Conservation (phyloP, 768 basidiomycete genomes). For the Asterophora parasitica region DNA sequence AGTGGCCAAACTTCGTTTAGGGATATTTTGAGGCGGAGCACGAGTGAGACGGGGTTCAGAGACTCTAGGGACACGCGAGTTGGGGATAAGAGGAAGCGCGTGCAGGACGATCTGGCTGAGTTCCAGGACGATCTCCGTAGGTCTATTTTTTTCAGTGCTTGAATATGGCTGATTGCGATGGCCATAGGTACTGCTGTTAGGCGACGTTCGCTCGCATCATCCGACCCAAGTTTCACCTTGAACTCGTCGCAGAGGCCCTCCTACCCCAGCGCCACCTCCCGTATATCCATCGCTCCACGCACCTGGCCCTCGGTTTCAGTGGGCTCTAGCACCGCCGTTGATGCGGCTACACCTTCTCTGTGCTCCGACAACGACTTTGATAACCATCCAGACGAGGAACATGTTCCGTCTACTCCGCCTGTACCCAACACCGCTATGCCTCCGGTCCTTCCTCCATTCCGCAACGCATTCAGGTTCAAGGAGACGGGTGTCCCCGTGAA, state of each 20-base stretch:
- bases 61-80: slow-evolving; percentile 1
- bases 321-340: slow-evolving; percentile 21
- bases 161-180: slow-evolving; percentile 1
- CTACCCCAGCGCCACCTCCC: slow-evolving; percentile 13
- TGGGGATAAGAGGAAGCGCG: slow-evolving; percentile 35
- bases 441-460: slow-evolving; percentile 15
- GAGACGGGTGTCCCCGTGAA: slow-evolving; percentile 17
- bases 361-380: slow-evolving; percentile 65
- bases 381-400: slow-evolving; percentile 46
- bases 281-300: slow-evolving; percentile 8
- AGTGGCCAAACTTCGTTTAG: background rate
- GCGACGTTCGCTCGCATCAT: slow-evolving; percentile 31
- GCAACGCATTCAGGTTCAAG: slow-evolving; percentile 17
- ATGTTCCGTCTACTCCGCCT: slow-evolving; percentile 50
- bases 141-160: slow-evolving; percentile 13
- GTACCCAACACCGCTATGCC: background rate
- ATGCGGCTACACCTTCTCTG: slow-evolving; percentile 61
- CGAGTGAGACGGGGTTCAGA: background rate
- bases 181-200: slow-evolving; percentile 26
- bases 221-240: slow-evolving; percentile 23
- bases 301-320: slow-evolving; percentile 16
- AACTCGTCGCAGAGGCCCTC: slow-evolving; percentile 19
- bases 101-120: slow-evolving; percentile 21
- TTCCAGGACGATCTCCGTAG: slow-evolving; percentile 28
- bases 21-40: background rate